A percentile compares a stretch with the other conserved stretches of the same genome.
phyloP scores from a whole-genome alignment of 2,329 filamentous ascomycete genomes.

The Epichloe gansuensis region DNA sequence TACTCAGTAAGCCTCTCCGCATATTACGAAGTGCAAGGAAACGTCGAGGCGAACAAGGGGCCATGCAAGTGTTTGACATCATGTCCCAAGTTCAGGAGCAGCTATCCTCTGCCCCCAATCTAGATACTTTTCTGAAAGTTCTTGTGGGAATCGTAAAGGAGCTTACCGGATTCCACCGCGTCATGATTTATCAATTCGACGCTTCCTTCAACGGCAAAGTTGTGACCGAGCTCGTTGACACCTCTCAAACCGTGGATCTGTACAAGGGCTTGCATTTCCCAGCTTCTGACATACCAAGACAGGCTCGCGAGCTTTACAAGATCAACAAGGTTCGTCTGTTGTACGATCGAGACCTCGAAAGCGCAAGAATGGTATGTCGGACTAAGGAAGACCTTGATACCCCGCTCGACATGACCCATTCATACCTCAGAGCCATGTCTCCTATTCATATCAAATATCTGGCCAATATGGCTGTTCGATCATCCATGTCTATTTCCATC shows the following conservation, averaged over 20 bases:
- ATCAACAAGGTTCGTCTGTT: conserved; percentile 79
- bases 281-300: conserved; percentile 73
- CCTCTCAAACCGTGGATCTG: conserved; percentile 63
- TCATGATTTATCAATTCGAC: conserved; percentile 92
- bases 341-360: conserved; percentile 72
- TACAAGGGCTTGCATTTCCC: conserved; percentile 85
- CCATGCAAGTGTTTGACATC: conserved; percentile 84
- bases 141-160: conserved; percentile 80
- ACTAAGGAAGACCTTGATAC: conserved; percentile 57
- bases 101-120: conserved; percentile 54
- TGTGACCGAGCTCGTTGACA: conserved; percentile 77
- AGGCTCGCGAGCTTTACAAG: conserved; percentile 79
- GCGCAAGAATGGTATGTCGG: conserved; percentile 70
- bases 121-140: conserved; percentile 67
- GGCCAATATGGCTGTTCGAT: conserved; percentile 78
- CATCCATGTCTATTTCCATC: conserved; percentile 89
- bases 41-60: conserved; percentile 62
- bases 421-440: conserved; percentile 79
- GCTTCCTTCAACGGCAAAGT: conserved; percentile 70
- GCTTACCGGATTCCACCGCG: conserved; percentile 77
- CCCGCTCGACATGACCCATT: conserved; percentile 72
- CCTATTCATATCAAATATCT: conserved; percentile 84
- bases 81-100: conserved; percentile 89
- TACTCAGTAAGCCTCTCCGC: conserved; percentile 63
- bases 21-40: conserved; percentile 64